Percentiles rank a stretch among this genome's conserved stretches.
Evolutionary conservation across 2,329 filamentous ascomycete genomes (phyloP).

Genomic region (Diaporthe sp.): DNA sequence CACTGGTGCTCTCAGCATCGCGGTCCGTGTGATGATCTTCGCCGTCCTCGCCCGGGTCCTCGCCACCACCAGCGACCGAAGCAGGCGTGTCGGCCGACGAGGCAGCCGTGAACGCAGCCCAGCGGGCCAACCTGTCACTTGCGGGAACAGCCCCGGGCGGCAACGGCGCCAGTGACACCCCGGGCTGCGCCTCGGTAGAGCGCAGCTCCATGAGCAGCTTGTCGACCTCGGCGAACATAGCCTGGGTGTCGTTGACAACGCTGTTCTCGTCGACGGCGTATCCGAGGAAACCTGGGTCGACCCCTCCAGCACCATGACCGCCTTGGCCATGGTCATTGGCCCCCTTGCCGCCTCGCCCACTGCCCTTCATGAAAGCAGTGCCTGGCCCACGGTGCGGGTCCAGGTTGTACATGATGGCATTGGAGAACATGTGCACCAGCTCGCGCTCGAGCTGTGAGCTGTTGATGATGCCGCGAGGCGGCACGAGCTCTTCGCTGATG

Average conservation of each 20-base stretch:
- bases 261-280: slow-evolving; percentile 85
- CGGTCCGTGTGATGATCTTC: slow-evolving; percentile 34
- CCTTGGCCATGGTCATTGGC: slow-evolving; percentile 49
- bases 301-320: slow-evolving; percentile 45
- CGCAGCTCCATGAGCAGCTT: slow-evolving; percentile 81
- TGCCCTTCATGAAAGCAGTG: slow-evolving; percentile 66
- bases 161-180: slow-evolving; percentile 51
- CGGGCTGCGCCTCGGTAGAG: slow-evolving; percentile 74
- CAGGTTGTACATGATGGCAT: slow-evolving; percentile 98
- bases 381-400: slow-evolving; percentile 81
- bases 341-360: slow-evolving; percentile 51
- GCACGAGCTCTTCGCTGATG: slow-evolving; percentile 81
- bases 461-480: slow-evolving; percentile 92
- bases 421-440: slow-evolving; percentile 95
- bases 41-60: slow-evolving; percentile 30
- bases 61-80: slow-evolving; percentile 32
- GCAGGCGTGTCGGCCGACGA: slow-evolving; percentile 35
- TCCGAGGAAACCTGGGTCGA: slow-evolving; percentile 62
- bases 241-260: slow-evolving; percentile 86
- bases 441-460: slow-evolving; percentile 93
- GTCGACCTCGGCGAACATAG: slow-evolving; percentile 92
- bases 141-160: slow-evolving; percentile 40
- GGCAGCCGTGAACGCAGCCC: slow-evolving; percentile 31
- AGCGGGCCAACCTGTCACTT: slow-evolving; percentile 38
- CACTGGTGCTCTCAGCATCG: slow-evolving; percentile 38